Evolutionary conservation across 768 basidiomycete genomes (phyloP), one percentile per base, ranked within the genome.

Genomic region (Mycena kentingensis): DNA sequence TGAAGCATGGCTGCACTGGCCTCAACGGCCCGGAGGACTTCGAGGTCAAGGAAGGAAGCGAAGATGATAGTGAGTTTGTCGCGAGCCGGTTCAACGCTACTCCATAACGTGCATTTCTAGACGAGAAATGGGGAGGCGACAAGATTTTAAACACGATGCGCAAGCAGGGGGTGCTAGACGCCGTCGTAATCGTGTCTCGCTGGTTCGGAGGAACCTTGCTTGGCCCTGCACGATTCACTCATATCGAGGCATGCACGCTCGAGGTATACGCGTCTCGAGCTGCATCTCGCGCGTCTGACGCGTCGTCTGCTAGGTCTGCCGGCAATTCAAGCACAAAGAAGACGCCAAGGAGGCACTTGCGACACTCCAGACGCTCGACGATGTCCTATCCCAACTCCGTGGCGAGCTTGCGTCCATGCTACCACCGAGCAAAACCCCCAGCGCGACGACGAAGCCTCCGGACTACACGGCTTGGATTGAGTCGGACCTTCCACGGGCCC

Each of bases 191-290:
- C 54, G 87, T 92, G 32, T 85, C 81, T 67, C 81, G 91, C 51
- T 89, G 90, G 88, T 90, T 65, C 57, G 90, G 90, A 0, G 90
- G 91, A n/a, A 83, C 78, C 6, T 71, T 91, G 73, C 74, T 93
- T 4, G 91, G 91, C 2, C 87, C 90, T 5, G 77, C 73, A 52
- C 73, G 91, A 28, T 93, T 93, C 66, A 66, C 77, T 3, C 91
- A 93, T 61, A 87, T 93, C 60, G 85, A 90, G 66, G 82, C 78
- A 2, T 91, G 90, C 64, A 73, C 89, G 5, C 65, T 76, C 15
- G 88, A 93, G 65, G 41, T 26, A 24, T 18, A 19, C 6, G 7
- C 36, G 12, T 19, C 19, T 10, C 18, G 11, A 37, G 7, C 36
- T 37, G 18, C 31, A 37, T 7, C 18, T 37, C 36, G 11, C 18